Percentiles rank a stretch among this genome's conserved stretches.
Evolutionary conservation across 2,329 filamentous ascomycete species (phyloP).

Genomic region (Colletotrichum chlorophyti): DNA sequence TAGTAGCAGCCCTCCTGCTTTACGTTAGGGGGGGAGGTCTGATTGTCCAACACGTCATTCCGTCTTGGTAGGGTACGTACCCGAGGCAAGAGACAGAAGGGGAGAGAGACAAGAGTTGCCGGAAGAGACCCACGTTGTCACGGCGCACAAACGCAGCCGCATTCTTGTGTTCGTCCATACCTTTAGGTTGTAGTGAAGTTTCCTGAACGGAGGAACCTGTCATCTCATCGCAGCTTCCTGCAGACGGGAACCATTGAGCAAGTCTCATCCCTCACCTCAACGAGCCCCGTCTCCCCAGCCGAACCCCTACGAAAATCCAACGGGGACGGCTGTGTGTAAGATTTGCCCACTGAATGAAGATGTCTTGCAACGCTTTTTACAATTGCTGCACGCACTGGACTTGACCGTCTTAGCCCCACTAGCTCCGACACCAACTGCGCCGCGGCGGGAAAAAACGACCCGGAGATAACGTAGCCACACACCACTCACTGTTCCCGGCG

Average conservation of each 20-base stretch:
- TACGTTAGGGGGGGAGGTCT: too few relatives aligned
- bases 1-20: too few relatives aligned
- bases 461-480: conserved; percentile 25
- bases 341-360: too few relatives aligned
- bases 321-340: too few relatives aligned
- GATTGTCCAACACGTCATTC: conserved; percentile 18
- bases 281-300: too few relatives aligned
- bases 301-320: too few relatives aligned
- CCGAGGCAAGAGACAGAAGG: background rate
- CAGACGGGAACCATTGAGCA: too few relatives aligned
- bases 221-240: conserved; percentile 19
- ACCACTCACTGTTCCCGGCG: conserved; percentile 2
- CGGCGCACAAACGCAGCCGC: background rate
- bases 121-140: background rate
- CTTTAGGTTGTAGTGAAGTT: too few relatives aligned
- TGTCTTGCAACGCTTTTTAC: too few relatives aligned
- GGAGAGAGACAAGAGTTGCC: background rate
- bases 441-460: too few relatives aligned
- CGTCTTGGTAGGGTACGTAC: conserved; percentile 9
- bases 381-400: background rate
- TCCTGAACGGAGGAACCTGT: conserved; percentile 2
- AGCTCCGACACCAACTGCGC: conserved; percentile 5
- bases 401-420: background rate
- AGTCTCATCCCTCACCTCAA: too few relatives aligned
- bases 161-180: conserved; percentile 11